These are phyloP conservation scores for Solanum hybrid DNA, from an alignment of 305 asterid species.

Conservation along the genomic window DNA sequence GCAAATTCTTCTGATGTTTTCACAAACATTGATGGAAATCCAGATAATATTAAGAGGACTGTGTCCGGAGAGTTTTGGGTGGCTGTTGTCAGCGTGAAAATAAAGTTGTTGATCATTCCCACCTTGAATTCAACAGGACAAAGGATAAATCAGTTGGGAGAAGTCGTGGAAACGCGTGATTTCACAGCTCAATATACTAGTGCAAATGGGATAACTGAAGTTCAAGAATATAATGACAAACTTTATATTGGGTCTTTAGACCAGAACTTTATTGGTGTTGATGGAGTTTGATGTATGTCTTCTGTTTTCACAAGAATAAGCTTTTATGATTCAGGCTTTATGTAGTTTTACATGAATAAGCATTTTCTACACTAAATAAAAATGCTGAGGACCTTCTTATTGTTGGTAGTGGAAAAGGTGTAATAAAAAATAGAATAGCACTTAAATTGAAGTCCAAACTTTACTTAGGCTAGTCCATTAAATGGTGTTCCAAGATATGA, in stretches of 20 bases:
- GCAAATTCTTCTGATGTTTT: neutral
- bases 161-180: neutral
- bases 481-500: neutral
- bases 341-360: neutral
- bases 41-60: constrained; percentile 1
- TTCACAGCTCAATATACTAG: neutral
- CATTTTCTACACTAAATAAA: neutral
- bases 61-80: neutral
- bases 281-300: neutral
- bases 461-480: neutral
- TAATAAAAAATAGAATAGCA: no score
- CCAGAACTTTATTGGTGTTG: neutral
- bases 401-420: neutral
- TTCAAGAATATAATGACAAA: neutral
- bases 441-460: neutral
- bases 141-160: neutral
- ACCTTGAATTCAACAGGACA: neutral
- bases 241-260: neutral
- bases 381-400: neutral
- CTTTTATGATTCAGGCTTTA: neutral
- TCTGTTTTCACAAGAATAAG: neutral
- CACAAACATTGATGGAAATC: neutral
- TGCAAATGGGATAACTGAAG: neutral
- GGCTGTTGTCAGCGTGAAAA: neutral
- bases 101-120: neutral